Conservation (phyloP, 139 green algal species). For the Desmodesmus armatus region DNA sequence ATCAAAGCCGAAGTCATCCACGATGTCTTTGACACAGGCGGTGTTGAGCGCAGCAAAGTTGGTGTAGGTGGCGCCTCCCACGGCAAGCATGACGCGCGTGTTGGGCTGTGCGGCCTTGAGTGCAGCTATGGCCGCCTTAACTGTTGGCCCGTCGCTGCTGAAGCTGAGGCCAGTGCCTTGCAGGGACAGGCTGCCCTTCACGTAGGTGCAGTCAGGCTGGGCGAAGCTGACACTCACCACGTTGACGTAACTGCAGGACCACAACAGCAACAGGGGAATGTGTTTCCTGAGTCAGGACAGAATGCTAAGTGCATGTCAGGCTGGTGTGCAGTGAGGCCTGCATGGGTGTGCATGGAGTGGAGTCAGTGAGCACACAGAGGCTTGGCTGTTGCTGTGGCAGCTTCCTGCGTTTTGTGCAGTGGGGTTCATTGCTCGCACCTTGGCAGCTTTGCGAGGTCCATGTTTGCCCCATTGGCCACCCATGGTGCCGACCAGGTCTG, state of each 20-base stretch:
- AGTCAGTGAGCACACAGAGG: neutral
- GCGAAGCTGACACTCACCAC: conserved; percentile 56
- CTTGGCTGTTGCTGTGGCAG: neutral
- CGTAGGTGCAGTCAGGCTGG: conserved; percentile 57
- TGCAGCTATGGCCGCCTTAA: conserved; percentile 49
- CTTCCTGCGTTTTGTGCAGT: too few relatives aligned
- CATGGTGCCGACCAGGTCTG: conserved; percentile 54
- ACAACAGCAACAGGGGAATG: neutral
- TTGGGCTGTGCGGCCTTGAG: conserved; percentile 55
- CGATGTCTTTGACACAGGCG: conserved; percentile 52
- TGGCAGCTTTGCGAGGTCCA: conserved; percentile 53
- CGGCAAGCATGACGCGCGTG: conserved; percentile 56
- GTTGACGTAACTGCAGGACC: conserved; percentile 29
- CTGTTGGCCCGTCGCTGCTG: conserved; percentile 21
- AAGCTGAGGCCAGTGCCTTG: conserved; percentile 58
- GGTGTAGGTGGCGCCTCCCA: conserved; percentile 61
- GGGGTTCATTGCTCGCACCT: too few relatives aligned
- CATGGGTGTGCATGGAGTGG: neutral
- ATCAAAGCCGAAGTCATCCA: conserved; percentile 54
- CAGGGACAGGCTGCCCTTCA: conserved; percentile 51
- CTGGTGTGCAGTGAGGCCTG: neutral
- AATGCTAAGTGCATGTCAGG: neutral
- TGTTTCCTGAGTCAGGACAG: neutral
- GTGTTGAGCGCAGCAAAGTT: conserved; percentile 36
- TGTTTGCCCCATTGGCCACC: conserved; percentile 2